These are phyloP conservation scores for Cotoneaster glaucophyllus DNA, from an alignment of 306 rosid genomes.

Conservation along the genomic window DNA sequence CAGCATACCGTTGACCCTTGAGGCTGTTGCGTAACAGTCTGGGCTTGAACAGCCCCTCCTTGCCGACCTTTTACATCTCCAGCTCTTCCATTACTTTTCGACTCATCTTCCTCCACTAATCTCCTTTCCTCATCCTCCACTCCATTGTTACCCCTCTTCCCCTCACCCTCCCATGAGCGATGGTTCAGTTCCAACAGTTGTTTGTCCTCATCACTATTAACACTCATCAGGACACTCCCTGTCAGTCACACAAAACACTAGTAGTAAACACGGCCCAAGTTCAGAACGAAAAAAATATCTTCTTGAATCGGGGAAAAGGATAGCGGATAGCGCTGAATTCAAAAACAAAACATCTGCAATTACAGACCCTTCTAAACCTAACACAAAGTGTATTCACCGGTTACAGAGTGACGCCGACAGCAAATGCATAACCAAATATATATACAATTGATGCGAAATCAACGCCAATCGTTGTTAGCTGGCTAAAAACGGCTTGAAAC, in stretches of 20 bases:
- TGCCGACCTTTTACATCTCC: slow-evolving; percentile 41
- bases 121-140: slow-evolving; percentile 26
- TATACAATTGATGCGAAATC: slow-evolving; percentile 8
- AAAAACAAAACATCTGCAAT: slow-evolving; percentile 13
- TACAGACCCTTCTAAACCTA: slow-evolving; percentile 16
- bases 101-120: slow-evolving; percentile 28
- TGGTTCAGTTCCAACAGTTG: slow-evolving; percentile 34
- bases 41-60: slow-evolving; percentile 32
- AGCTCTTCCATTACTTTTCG: slow-evolving; percentile 37
- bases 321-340: slow-evolving; percentile 26
- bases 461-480: slow-evolving; percentile 11
- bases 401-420: slow-evolving; percentile 1
- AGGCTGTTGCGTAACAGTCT: slow-evolving; percentile 47
- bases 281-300: slow-evolving; percentile 24
- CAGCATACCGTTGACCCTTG: slow-evolving; percentile 74
- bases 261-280: slow-evolving; percentile 20
- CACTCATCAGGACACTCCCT: slow-evolving; percentile 51
- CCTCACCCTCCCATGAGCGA: slow-evolving; percentile 32
- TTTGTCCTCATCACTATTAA: slow-evolving; percentile 32
- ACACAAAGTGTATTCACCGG: slow-evolving; percentile 26
- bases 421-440: background rate
- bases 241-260: slow-evolving; percentile 32
- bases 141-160: slow-evolving; percentile 29
- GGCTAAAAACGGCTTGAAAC: slow-evolving; percentile 24
- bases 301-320: slow-evolving; percentile 32